Evolutionary conservation across 2,329 filamentous ascomycete genomes (phyloP), one percentile per base, ranked within the genome.

Genomic region (Calonectria henricotiae): DNA sequence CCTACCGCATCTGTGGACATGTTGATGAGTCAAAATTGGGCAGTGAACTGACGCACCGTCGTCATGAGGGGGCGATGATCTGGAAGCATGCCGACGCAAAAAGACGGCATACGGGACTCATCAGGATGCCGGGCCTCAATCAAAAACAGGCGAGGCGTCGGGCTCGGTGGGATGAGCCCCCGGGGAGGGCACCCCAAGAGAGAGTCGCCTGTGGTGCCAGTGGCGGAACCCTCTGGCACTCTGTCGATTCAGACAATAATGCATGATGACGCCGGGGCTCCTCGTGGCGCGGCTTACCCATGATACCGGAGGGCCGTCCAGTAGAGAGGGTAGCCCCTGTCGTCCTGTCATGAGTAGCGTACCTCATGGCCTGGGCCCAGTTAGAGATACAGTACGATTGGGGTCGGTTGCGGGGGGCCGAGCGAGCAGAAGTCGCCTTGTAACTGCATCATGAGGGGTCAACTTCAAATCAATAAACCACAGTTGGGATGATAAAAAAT

Each of bases 191-290:
- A 30, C 27, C 27, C 7, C 27, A 30, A 51, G 9, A 32, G 39
- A 43, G 37, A 37, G 17, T 5, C 27, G 25, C 55, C 55, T 44
- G 25, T 4, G 9, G 55, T 44, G 43, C 49, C 27, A 55, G 65
- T 63, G 60, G 65, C 65, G 65, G 65, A 68, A 63, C 32, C 39
- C 60, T 55, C 54, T 66, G 63, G 30, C 35, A 17, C 64, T 46
- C 64, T 41, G 60, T 60, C 30, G 39, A 49, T 49, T 68, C 66
- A n/a, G 6, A 58, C 49, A 47, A 58, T 47, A 44, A 68, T 69
- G 67, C 67, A 69, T 64, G 61, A 69, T 69, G 67, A 69, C 67
- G 67, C 54, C 62, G n/a, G 49, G 51, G n/a, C 58, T 51, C 58
- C 49, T 49, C 55, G 15, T 30, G 46, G 46, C 20, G 39, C 12